Base-by-base conservation (phyloP, 75 land plant species). In the Picea glauca region DNA sequence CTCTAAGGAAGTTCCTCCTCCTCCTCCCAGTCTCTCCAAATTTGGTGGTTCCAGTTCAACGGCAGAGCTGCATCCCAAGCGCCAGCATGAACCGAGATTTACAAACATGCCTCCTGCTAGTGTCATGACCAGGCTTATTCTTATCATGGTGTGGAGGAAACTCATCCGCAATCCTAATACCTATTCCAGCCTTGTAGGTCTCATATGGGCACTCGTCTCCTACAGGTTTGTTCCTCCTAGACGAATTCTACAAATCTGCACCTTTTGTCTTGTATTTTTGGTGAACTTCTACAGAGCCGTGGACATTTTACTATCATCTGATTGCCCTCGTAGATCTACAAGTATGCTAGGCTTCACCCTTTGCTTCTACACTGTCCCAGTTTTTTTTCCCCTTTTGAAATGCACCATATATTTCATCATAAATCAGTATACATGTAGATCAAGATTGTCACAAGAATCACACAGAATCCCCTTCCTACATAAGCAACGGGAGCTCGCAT, bases 91-190 rank as follows among this genome's bases (percentile, higher is more conserved):
- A 18, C 33, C 74, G 40, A 70, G 43, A 70, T 70, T 70, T 20
- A 43, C 74, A 70, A 58, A 59, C 65, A 89, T 91, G 91, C 93
- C 93, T 54, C 93, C 93, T 58, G 78, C 91, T 13, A 80, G 84
- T 23, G 91, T 90, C 66, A 90, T 90, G 92, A 82, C 87, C 2
- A 80, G 85, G 81, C 88, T 90, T 18, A 90, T 90, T 32, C 81
- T 90, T 56, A 84, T 83, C 76, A 90, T 90, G 92, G 91, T 90
- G 31, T 86, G 91, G 80, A 72, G 92, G 60, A 90, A 90, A 77
- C 93, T 91, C 77, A 79, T 91, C 70, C 78, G 93, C 46, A 91
- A 91, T 60, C 93, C 93, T 4, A 91, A 91, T 61, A 91, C 93
- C 23, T 91, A 91, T 35, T 91, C 93, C 67, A 91, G 92, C 78